Evolutionary conservation across 148 eudicot genomes (phyloP), one percentile per base, ranked within the genome.

Genomic region (Cornus suecica): DNA sequence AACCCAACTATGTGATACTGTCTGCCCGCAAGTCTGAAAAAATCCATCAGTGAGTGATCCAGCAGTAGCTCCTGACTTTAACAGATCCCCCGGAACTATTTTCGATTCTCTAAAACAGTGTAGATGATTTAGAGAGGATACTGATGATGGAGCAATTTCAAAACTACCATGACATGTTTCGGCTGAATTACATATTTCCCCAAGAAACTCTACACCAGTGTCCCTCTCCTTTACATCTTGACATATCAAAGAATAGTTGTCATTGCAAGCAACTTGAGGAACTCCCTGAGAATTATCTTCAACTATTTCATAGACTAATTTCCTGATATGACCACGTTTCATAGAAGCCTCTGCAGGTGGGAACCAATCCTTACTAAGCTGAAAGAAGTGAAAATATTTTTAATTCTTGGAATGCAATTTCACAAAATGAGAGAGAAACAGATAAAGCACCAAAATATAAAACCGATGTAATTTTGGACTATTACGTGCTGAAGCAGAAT

Each of bases 311-410:
- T 65, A 63, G 34, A 94, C 89, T 75, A 94, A 69, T 65, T 82
- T 86, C 79, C 85, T 86, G 66, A 94, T 90, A 79, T 79, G 72
- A 75, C 77, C 81, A 63, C 97, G 98, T 85, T 91, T 94, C 9
- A 74, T 79, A 74, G 94, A 92, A 75, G 88, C 98, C 81, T 92
- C 95, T 54, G 72, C 87, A 48, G 98, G 93, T 29, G 79, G 65
- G 78, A 94, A 94, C 98, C 98, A 92, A 71, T 89, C 74, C 60
- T 72, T 76, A 25, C 65, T 81, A 32, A 92, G 87, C 98, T 94
- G 95, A 83, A 86, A 80, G 83, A 74, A 62, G 32, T 2, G 13
- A 28, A 25, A 18, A 14, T 15, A 9, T 30, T 13, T 48, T 25
- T 10, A 29, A 27, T 26, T 74, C 63, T 34, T 13, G 10, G 29